Percentiles rank a stretch among this genome's conserved stretches.
Evolutionary conservation across 441 rosid genomes (phyloP).

Genomic region (Hura crepitans): DNA sequence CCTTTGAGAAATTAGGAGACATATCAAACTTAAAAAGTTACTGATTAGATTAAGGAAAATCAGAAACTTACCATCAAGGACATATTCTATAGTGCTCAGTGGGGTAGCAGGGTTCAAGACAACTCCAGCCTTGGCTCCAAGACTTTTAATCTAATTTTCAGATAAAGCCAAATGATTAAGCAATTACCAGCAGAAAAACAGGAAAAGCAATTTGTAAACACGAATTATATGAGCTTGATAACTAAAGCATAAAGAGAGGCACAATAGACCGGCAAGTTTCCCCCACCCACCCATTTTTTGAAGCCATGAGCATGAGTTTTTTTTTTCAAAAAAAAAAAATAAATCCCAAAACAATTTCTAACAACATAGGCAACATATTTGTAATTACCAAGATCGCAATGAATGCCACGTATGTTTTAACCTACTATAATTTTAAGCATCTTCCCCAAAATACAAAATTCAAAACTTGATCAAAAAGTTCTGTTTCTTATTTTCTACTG

Average conservation of each 20-base stretch:
- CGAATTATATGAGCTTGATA: too few species aligned
- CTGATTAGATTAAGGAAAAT: neutral
- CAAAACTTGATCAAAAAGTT: neutral
- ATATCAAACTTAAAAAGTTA: neutral
- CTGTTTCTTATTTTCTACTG: neutral
- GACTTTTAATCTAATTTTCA: constrained; percentile 58
- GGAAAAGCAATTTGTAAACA: constrained; percentile 11
- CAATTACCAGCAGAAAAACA: constrained; percentile 16
- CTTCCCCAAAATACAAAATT: neutral
- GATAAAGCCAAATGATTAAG: constrained; percentile 17
- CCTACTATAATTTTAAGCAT: neutral
- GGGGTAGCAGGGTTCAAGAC: constrained; percentile 92
- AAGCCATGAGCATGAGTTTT: neutral
- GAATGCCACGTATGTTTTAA: neutral
- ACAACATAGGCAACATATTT: neutral
- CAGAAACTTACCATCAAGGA: constrained; percentile 74
- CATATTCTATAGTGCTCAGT: constrained; percentile 71
- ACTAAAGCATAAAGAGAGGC: neutral
- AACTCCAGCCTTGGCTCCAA: constrained; percentile 99
- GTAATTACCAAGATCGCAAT: neutral
- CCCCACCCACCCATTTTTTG: neutral
- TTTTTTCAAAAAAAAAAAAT: neutral
- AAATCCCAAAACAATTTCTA: neutral
- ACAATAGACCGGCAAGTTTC: constrained; percentile 9
- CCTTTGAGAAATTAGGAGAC: too few species aligned